Base-by-base conservation (phyloP, 495 filamentous ascomycete genomes). In the Penicillium parvum region DNA sequence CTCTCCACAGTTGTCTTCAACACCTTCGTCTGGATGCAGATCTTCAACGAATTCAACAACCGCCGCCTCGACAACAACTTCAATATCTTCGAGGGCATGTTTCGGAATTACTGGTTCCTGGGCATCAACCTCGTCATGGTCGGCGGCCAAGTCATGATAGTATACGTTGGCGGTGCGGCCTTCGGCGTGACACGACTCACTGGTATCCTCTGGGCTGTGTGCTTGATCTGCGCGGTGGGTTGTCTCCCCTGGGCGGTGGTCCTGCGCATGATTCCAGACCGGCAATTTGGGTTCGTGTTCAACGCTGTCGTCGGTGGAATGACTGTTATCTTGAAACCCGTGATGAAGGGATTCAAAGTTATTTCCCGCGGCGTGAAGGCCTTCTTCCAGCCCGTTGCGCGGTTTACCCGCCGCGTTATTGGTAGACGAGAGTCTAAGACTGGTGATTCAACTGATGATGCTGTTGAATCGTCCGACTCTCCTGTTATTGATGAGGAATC, bases 11-110 rank as follows among this genome's bases (percentile, higher is more conserved):
- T 94, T 32, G 84, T 95, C 5, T 95, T 95, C 77, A 95, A 95
- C 68, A 87, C 86, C 3, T 95, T 95, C 38, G 88, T 95, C 12
- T 95, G 88, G 88, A 92, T 95, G 88, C 88, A 95, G 48, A 90
- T 95, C 49, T 95, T 94, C 72, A 95, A 95, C 63, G 84, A 91
- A 59, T 91, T 88, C 79, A 95, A 92, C 73, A 91, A 90, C 64
- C 86, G 88, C 33, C 85, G 88, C 16, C 71, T 95, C 15, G 88
- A 95, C 63, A 95, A 95, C 65, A 75, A 83, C 12, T 79, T 91
- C 71, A 95, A 95, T 66, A 89, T 95, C 32, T 88, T 94, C 54
- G 86, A 90, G 61, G 86, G 86, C 35, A 75, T 92, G 43, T 69
- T 71, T 47, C 70, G 74, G 34, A 95, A 95, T 62, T 82, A 74